A percentile compares a stretch with the other conserved stretches of the same genome.
Conservation (phyloP, 2,329 filamentous ascomycete genomes). For the Mycogone perniciosa region DNA sequence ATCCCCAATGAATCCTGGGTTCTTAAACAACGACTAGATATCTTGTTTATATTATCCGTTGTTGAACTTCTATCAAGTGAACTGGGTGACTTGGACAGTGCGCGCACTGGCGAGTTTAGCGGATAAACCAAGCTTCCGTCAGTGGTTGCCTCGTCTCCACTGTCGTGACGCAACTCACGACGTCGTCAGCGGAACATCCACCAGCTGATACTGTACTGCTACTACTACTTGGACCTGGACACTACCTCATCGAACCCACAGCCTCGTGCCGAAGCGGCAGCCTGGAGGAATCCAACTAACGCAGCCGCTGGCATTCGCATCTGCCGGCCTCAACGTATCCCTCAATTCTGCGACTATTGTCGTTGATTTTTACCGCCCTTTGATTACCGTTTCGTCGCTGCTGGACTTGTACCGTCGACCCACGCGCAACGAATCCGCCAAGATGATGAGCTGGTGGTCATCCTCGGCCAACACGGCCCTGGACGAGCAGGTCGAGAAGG, state of each 20-base stretch:
- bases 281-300: not conserved
- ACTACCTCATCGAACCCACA: not conserved
- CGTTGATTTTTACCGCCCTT: not conserved
- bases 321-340: constrained; percentile 5
- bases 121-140: constrained; percentile 10
- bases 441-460: constrained; percentile 93
- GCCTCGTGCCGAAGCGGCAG: constrained; percentile 6
- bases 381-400: not conserved
- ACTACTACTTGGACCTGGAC: not conserved
- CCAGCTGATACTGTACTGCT: not conserved
- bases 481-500: constrained; percentile 95
- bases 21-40: too few relatives aligned
- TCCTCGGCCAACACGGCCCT: constrained; percentile 82
- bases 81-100: not conserved
- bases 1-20: too few relatives aligned
- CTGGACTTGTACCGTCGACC: constrained; percentile 1
- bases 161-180: constrained; percentile 13
- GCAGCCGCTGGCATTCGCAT: not conserved
- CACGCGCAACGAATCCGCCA: constrained; percentile 14
- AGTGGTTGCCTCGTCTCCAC: constrained; percentile 2
- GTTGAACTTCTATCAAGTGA: not conserved
- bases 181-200: constrained; percentile 10
- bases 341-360: not conserved
- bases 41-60: too few relatives aligned
- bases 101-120: not conserved